Base-by-base conservation (phyloP, 2,329 filamentous ascomycete species). In the Ramularia endophylla region DNA sequence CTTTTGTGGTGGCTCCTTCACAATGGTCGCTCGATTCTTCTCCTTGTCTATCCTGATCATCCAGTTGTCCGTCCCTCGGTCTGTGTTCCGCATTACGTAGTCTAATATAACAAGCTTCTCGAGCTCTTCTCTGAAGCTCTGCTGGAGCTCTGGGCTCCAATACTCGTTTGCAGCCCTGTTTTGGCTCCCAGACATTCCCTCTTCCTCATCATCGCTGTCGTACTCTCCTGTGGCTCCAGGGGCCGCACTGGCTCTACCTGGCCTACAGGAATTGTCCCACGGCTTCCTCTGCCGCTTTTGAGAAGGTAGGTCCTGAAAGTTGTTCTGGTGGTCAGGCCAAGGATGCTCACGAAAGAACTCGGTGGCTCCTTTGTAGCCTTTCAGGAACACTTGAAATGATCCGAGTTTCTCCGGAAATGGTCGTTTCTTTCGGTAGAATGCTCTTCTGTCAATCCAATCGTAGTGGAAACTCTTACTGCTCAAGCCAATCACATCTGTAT, bases 11-110 rank as follows among this genome's bases (percentile, higher is more conserved):
- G 89, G 87, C 46, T 95, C 88, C 1, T 87, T 87, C 12, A 84
- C 82, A 51, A 98, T 87, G 6, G 85, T 87, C 9, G 92, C 90
- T 56, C 84, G 78, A 57, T 92, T 80, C 2, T 77, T 81, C 54
- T 87, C 78, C 74, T 81, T 87, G 63, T 98, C 89, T 22, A 98
- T 86, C 64, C 87, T 92, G 60, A 98, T 88, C 92, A 98, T 98
- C 92, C 92, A 98, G 57, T 98, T 98, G 63, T 98, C 92, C 42
- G 95, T 72, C 2, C 92, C 92, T 66, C 92, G 79, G 63, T 98
- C 92, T 2, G 92, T 98, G 60, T 98, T 98, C 43, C 92, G 80
- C 92, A 98, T 98, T 50, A 98, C 94, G 62, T 98, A 98, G 66
- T 98, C 92, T 51, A 98, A 66, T 57, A 98, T 94, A 16, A 98